Evolutionary conservation across 768 basidiomycete genomes (phyloP).

Genomic region (Cubamyces lactineus): DNA sequence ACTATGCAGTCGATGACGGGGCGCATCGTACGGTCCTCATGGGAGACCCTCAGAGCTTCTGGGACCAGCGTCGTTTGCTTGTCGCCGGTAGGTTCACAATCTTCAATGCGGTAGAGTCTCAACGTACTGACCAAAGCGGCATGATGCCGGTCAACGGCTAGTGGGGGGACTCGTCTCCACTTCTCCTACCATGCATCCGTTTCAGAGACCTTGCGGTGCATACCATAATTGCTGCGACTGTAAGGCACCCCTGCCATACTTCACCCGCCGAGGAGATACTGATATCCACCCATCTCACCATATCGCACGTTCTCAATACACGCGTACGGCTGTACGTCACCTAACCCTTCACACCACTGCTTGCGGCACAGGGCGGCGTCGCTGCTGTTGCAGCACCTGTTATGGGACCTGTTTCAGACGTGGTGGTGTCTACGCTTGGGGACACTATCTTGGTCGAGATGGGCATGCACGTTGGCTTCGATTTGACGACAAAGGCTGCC

Average conservation of each 20-base stretch:
- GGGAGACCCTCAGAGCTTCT: conserved; percentile 61
- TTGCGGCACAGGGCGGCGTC: conserved; percentile 40
- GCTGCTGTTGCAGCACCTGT: conserved; percentile 50
- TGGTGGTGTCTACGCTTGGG: conserved; percentile 51
- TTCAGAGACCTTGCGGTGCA: conserved; percentile 66
- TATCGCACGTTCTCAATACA: not conserved
- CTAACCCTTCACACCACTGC: not conserved
- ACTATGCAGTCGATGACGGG: conserved; percentile 57
- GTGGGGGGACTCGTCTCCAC: conserved; percentile 69
- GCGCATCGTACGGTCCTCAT: conserved; percentile 64
- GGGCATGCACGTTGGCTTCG: conserved; percentile 57
- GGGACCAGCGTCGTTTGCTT: conserved; percentile 63
- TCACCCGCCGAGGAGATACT: not conserved
- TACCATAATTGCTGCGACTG: conserved; percentile 62
- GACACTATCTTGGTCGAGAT: conserved; percentile 63
- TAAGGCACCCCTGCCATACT: conserved; percentile 35
- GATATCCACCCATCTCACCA: not conserved
- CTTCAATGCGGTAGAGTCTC: conserved; percentile 8
- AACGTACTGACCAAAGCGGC: not conserved
- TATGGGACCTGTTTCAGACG: conserved; percentile 60
- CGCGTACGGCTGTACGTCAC: not conserved
- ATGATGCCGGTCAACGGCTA: conserved; percentile 27
- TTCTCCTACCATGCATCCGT: conserved; percentile 64
- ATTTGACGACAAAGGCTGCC: conserved; percentile 50
- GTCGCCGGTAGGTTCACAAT: conserved; percentile 51